phyloP scores from a whole-genome alignment of 1,139 yeast species.

The Hyphopichia buzzinii region DNA sequence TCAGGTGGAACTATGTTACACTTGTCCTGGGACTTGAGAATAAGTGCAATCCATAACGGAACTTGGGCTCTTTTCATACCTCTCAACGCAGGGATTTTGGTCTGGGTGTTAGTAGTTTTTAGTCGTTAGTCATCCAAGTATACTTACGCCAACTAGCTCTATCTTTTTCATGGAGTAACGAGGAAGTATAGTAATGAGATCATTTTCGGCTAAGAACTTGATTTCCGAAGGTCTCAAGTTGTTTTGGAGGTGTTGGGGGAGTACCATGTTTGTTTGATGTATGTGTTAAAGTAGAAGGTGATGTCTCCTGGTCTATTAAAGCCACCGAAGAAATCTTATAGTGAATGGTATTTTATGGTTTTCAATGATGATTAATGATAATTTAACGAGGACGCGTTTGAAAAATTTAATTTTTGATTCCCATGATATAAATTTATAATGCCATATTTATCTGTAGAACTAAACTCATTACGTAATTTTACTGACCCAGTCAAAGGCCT shows the following conservation, averaged over 20 bases:
- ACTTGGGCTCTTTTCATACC: slow-evolving; percentile 72
- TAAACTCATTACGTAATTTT: too few relatives aligned
- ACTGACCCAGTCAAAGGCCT: slow-evolving; percentile 18
- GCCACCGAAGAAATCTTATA: too few relatives aligned
- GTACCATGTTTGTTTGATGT: slow-evolving; percentile 58
- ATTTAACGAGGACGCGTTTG: too few relatives aligned
- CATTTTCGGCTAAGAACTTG: slow-evolving; percentile 83
- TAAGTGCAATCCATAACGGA: slow-evolving; percentile 86
- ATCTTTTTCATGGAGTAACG: slow-evolving; percentile 65
- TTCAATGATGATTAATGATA: too few relatives aligned
- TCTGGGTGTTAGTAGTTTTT: slow-evolving; percentile 22
- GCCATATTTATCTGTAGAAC: too few relatives aligned
- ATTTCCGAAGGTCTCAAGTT: slow-evolving; percentile 77
- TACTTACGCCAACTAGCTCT: slow-evolving; percentile 59
- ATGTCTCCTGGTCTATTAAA: too few relatives aligned
- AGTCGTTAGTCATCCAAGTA: background rate
- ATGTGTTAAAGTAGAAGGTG: background rate
- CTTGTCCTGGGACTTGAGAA: slow-evolving; percentile 79
- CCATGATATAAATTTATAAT: too few relatives aligned
- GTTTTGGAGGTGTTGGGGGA: slow-evolving; percentile 55
- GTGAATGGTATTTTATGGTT: too few relatives aligned
- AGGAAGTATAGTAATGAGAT: slow-evolving; percentile 69
- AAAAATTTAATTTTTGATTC: too few relatives aligned
- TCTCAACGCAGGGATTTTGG: slow-evolving; percentile 49
- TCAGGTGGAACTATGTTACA: slow-evolving; percentile 84